A percentile compares a stretch with the other conserved stretches of the same genome.
Conservation (phyloP, 768 basidiomycete genomes). For the Cyclocybe cylindracea region DNA sequence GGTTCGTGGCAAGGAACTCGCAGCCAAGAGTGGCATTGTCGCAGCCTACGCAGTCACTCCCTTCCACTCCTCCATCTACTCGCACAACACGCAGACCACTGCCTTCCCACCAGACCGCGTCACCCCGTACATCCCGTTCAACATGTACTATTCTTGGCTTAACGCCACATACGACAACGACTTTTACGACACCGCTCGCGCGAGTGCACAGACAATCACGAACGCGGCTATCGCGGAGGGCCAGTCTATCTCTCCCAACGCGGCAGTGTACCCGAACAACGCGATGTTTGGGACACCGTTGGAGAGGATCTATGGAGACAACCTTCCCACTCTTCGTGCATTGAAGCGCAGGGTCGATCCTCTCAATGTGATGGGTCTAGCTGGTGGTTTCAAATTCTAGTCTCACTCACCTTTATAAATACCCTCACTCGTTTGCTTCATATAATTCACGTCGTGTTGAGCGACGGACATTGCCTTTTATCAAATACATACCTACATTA, state of each 20-base stretch:
- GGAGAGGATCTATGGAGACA: constrained; percentile 49
- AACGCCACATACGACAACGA: constrained; percentile 13
- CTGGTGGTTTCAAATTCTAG: constrained; percentile 64
- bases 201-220: constrained; percentile 35
- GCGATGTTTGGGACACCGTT: constrained; percentile 53
- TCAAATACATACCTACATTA: too few species aligned
- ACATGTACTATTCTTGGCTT: constrained; percentile 26
- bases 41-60: constrained; percentile 44
- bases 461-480: too few species aligned
- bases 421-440: too few species aligned
- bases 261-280: constrained; percentile 45
- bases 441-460: too few species aligned
- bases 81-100: constrained; percentile 33
- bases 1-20: constrained; percentile 24
- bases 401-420: too few species aligned
- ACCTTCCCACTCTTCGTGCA: constrained; percentile 38
- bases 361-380: constrained; percentile 58
- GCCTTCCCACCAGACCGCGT: constrained; percentile 44
- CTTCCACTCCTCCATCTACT: constrained; percentile 41
- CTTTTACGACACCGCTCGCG: constrained; percentile 19
- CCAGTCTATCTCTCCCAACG: constrained; percentile 32
- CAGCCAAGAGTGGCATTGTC: constrained; percentile 16
- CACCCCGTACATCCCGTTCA: constrained; percentile 25
- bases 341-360: constrained; percentile 55
- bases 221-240: constrained; percentile 31